Base-by-base conservation (phyloP, 441 rosid genomes). In the Flueggea neowawraea region DNA sequence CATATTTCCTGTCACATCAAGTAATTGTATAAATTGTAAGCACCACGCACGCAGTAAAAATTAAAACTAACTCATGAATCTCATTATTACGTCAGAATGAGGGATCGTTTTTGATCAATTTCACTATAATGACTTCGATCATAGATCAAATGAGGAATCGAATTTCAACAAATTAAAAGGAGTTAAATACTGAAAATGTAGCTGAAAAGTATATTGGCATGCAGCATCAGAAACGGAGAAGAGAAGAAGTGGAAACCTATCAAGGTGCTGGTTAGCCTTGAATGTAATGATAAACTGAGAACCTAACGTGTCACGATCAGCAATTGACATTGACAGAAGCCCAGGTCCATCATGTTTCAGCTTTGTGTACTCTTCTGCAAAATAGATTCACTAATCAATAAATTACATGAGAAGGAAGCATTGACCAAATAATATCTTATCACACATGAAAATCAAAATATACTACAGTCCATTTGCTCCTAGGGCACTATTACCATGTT, bases 261-360 rank as follows among this genome's bases (percentile, higher is more conserved):
- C 97, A 67, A 94, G 86, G 61, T 80, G 83, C 63, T 82, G 91
- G 74, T 83, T 80, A 31, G 94, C 85, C 79, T 81, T 80, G 63
- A 94, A 91, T 52, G 97, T 94, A 39, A 94, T 70, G 39, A 76
- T 72, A 73, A 94, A 94, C 41, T 91, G 96, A 66, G 99, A 94
- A 49, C 99, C 99, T 32, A 87, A 61, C 54, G 77, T 72, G 69
- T 91, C 95, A 36, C 97, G 97, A 66, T 86, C 87, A 64, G 90
- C 75, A 60, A 89, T 69, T 53, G 95, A 49, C 99, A 91, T 89
- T 11, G 97, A 85, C 57, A 94, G 75, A 69, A 94, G 88, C 69
- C 99, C 97, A 41, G 86, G 77, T 63, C 67, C 85, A 33, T 91
- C 90, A 80, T 94, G 99, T 82, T 82, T 91, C 61, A 89, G 75